These are phyloP conservation scores for Epichloe brachyelytri DNA, from an alignment of 2,329 filamentous ascomycete genomes.

Conservation along the genomic window DNA sequence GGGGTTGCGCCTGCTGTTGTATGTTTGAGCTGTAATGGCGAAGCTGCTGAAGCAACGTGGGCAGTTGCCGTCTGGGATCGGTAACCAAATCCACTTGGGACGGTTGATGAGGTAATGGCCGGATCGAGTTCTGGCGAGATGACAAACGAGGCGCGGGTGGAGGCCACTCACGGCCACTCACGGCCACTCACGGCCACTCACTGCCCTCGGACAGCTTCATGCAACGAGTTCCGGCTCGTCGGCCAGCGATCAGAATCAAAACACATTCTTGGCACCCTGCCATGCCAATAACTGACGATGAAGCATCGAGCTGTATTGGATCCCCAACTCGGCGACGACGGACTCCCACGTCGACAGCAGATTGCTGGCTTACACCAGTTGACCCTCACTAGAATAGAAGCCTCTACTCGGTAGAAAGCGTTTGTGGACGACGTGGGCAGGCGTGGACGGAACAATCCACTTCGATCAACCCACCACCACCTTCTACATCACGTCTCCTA, in stretches of 20 bases:
- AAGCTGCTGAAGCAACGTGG: not conserved
- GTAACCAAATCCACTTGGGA: not conserved
- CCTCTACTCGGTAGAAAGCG: too few relatives aligned
- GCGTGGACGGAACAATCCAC: too few relatives aligned
- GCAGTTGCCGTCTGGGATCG: not conserved
- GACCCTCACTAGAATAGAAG: too few relatives aligned
- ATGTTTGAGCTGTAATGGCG: not conserved
- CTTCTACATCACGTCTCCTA: too few relatives aligned
- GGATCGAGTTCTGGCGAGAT: not conserved
- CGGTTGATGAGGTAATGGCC: conserved; percentile 6
- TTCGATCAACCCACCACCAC: too few relatives aligned
- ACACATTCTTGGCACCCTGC: too few relatives aligned
- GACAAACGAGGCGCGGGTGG: conserved; percentile 4
- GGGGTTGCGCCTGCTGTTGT: not conserved
- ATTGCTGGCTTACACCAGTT: too few relatives aligned
- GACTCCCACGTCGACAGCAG: too few relatives aligned
- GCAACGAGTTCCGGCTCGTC: not conserved
- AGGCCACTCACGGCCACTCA: not conserved
- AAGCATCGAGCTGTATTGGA: too few relatives aligned
- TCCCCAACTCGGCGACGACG: not conserved
- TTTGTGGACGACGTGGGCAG: too few relatives aligned
- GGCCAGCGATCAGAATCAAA: too few relatives aligned
- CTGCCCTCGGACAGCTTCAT: not conserved
- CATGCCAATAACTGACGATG: too few relatives aligned
- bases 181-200: not conserved